phyloP scores from a whole-genome alignment of 768 basidiomycete species.

The Dacryopinax spathularia region DNA sequence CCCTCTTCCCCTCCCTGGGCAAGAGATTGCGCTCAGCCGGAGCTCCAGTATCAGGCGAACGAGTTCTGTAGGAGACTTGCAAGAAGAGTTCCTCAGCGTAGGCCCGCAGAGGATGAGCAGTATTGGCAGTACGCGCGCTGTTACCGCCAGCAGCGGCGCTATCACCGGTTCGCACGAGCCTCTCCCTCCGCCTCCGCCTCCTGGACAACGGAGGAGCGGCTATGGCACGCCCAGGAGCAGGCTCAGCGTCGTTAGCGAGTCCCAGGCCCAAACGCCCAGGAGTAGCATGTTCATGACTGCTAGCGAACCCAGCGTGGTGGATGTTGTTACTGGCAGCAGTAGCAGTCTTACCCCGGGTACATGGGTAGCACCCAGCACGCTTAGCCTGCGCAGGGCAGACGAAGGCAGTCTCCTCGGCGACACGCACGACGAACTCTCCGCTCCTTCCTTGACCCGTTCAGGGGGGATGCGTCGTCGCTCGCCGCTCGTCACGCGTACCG shows the following conservation, averaged over 20 bases:
- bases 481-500: slow-evolving; percentile 32
- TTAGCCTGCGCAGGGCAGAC: slow-evolving; percentile 38
- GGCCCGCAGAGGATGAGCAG: slow-evolving; percentile 30
- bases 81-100: slow-evolving; percentile 40
- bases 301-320: slow-evolving; percentile 5
- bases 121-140: not conserved
- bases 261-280: not conserved
- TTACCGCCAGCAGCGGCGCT: slow-evolving; percentile 8
- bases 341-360: slow-evolving; percentile 25
- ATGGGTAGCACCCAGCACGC: slow-evolving; percentile 35
- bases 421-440: slow-evolving; percentile 30
- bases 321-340: slow-evolving; percentile 8
- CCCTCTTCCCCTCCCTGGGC: not conserved
- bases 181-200: not conserved
- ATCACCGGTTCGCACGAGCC: not conserved
- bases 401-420: slow-evolving; percentile 45
- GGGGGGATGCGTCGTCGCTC: slow-evolving; percentile 40
- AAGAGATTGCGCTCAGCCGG: slow-evolving; percentile 45
- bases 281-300: not conserved
- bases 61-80: slow-evolving; percentile 68
- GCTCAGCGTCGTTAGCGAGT: not conserved
- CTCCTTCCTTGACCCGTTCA: slow-evolving; percentile 1
- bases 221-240: not conserved
- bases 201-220: not conserved
- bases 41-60: slow-evolving; percentile 46